A percentile compares a stretch with the other conserved stretches of the same genome.
Evolutionary conservation across 2,329 filamentous ascomycete genomes (phyloP).

Genomic region (Parastagonospora avenae): DNA sequence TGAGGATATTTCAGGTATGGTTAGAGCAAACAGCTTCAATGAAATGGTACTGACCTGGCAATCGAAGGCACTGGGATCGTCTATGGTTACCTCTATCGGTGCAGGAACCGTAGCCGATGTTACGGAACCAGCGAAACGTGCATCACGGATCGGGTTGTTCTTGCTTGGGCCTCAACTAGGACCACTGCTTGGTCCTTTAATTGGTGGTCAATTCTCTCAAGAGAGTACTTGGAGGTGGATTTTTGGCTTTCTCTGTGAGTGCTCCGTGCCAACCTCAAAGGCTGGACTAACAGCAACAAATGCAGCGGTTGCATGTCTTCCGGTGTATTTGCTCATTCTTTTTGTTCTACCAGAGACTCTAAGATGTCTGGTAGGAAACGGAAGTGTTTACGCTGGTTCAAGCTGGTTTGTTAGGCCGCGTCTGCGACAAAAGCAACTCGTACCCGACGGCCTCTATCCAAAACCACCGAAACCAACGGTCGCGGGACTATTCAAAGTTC

Average conservation of each 20-base stretch:
- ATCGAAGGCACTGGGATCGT: conserved; percentile 40
- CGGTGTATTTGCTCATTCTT: conserved; percentile 21
- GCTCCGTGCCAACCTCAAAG: too few species aligned
- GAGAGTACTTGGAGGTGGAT: conserved; percentile 47
- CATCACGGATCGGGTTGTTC: conserved; percentile 46
- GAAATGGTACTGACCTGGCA: not conserved
- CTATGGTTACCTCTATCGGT: conserved; percentile 47
- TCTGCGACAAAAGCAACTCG: conserved; percentile 7
- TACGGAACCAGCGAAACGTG: conserved; percentile 42
- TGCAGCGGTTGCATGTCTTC: conserved; percentile 17
- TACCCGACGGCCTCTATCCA: conserved; percentile 7
- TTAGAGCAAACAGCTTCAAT: not conserved
- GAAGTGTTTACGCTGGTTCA: conserved; percentile 25
- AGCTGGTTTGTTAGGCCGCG: conserved; percentile 7
- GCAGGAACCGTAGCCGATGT: conserved; percentile 49
- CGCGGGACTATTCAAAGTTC: conserved; percentile 2
- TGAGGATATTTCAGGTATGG: conserved; percentile 44
- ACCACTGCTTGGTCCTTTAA: conserved; percentile 47
- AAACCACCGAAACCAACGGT: conserved; percentile 7
- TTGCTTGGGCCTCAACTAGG: conserved; percentile 49
- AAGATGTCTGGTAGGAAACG: conserved; percentile 49
- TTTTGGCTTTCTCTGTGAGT: conserved; percentile 43
- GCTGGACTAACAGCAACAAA: too few species aligned
- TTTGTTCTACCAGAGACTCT: conserved; percentile 52
- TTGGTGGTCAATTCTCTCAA: conserved; percentile 46